phyloP scores from a whole-genome alignment of 1,284 basidiomycete species.

The Xanthoconium separans region DNA sequence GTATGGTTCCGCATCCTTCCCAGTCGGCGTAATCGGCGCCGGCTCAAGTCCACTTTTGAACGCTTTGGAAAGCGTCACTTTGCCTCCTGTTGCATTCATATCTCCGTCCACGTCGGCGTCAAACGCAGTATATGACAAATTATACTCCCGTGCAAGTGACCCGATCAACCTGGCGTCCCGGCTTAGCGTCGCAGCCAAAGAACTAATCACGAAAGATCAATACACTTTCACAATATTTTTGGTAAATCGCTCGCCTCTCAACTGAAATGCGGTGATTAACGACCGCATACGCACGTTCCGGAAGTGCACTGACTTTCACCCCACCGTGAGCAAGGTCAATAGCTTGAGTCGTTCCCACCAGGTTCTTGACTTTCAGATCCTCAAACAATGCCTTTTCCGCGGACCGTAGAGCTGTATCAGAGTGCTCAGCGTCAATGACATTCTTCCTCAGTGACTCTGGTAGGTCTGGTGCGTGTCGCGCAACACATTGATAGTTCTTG shows the following conservation, averaged over 20 bases:
- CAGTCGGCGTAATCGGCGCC: conserved; percentile 52
- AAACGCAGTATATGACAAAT: conserved; percentile 49
- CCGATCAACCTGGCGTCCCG: conserved; percentile 43
- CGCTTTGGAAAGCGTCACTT: conserved; percentile 42
- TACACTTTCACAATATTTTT: not conserved
- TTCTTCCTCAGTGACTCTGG: conserved; percentile 37
- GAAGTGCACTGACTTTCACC: conserved; percentile 61
- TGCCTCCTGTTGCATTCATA: conserved; percentile 30
- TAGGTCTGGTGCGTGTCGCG: conserved; percentile 45
- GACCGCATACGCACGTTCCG: conserved; percentile 51
- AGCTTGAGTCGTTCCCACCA: conserved; percentile 58
- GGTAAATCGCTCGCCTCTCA: conserved; percentile 40
- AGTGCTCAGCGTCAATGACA: conserved; percentile 37
- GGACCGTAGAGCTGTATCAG: conserved; percentile 41
- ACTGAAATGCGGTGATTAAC: conserved; percentile 43
- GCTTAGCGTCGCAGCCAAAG: conserved; percentile 41
- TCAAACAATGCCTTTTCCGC: conserved; percentile 42
- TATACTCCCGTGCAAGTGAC: conserved; percentile 42
- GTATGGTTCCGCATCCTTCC: conserved; percentile 45
- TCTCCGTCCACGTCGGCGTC: conserved; percentile 22
- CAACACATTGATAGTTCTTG: conserved; percentile 42
- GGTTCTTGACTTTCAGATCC: conserved; percentile 26
- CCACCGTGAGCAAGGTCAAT: conserved; percentile 59
- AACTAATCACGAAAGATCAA: conserved; percentile 31
- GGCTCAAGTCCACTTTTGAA: conserved; percentile 44